Evolutionary conservation across 2,329 filamentous ascomycete genomes (phyloP).

Genomic region (Nakataea oryzae): DNA sequence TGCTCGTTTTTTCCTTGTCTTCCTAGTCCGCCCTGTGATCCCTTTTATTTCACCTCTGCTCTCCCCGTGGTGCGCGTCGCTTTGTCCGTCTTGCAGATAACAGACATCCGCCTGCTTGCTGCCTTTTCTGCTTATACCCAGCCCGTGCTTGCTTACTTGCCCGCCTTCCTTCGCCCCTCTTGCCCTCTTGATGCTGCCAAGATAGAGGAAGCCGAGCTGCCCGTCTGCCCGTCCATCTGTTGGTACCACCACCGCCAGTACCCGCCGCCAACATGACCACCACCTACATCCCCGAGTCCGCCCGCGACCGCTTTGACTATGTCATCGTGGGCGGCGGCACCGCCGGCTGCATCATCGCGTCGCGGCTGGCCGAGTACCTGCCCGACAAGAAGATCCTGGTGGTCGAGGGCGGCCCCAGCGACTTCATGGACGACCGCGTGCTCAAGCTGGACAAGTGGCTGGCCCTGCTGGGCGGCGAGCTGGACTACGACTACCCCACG

Average conservation of each 20-base stretch:
- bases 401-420: conserved; percentile 82
- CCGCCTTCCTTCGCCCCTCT: not conserved
- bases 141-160: not conserved
- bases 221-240: too few species aligned
- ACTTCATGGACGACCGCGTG: conserved; percentile 80
- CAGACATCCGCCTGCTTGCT: too few species aligned
- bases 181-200: not conserved
- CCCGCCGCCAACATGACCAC: conserved; percentile 48
- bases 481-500: conserved; percentile 87
- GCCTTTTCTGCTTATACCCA: too few species aligned
- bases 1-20: not conserved
- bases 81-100: too few species aligned
- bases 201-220: not conserved
- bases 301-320: conserved; percentile 67
- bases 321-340: conserved; percentile 79
- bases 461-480: conserved; percentile 69
- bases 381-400: conserved; percentile 72
- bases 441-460: conserved; percentile 84
- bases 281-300: conserved; percentile 51
- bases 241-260: not conserved
- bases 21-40: not conserved
- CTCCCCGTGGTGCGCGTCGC: too few species aligned
- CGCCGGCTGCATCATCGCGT: conserved; percentile 75
- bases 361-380: conserved; percentile 70
- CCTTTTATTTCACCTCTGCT: not conserved